Evolutionary conservation across 495 filamentous ascomycete species (phyloP).

Genomic region (Aspergillus panamensis): DNA sequence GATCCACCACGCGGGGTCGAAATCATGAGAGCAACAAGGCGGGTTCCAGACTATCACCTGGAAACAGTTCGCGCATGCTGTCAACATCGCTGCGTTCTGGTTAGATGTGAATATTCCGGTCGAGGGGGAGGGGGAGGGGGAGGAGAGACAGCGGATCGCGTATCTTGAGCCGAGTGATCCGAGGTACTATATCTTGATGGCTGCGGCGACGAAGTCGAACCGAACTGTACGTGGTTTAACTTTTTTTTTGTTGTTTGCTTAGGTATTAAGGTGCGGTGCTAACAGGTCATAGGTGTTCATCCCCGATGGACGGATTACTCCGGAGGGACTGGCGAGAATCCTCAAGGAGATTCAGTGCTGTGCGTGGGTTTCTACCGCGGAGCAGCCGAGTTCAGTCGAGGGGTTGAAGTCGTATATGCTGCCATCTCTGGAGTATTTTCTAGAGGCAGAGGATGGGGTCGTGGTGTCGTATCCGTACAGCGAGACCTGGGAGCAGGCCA

Average conservation of each 20-base stretch:
- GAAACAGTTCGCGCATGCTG: not conserved
- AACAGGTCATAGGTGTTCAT: not conserved
- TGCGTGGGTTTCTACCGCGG: not conserved
- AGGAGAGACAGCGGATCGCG: not conserved
- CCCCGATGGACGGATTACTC: not conserved
- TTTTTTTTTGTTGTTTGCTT: too few relatives aligned
- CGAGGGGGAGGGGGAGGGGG: not conserved
- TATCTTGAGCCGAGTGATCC: not conserved
- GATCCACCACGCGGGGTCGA: not conserved
- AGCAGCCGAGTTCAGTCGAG: not conserved
- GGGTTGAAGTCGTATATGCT: not conserved
- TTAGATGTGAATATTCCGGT: not conserved
- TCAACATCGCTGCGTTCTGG: not conserved
- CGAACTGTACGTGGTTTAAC: not conserved
- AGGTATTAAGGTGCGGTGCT: too few relatives aligned
- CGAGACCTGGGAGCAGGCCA: not conserved
- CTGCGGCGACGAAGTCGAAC: not conserved
- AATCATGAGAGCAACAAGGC: not conserved
- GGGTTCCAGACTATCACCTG: not conserved
- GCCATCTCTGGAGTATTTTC: not conserved
- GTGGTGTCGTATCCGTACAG: not conserved
- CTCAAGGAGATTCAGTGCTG: not conserved
- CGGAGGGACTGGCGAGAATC: not conserved
- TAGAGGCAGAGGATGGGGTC: not conserved
- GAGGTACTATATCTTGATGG: not conserved